These are phyloP conservation scores for Lizonia empirigonia DNA, from an alignment of 2,329 filamentous ascomycete genomes.

Conservation along the genomic window DNA sequence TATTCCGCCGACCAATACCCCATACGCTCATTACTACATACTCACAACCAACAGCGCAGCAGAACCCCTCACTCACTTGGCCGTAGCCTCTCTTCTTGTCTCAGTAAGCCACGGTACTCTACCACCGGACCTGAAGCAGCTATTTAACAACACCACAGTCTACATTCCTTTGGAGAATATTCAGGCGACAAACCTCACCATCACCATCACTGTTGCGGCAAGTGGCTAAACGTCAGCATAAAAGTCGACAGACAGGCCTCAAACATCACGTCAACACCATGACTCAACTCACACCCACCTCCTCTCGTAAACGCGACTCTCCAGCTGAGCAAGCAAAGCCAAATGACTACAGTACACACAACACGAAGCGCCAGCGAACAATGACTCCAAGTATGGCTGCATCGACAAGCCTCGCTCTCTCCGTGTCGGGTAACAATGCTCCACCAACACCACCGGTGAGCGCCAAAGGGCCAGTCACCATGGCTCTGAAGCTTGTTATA, in stretches of 20 bases:
- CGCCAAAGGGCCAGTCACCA: slow-evolving; percentile 4
- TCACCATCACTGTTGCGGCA: slow-evolving; percentile 2
- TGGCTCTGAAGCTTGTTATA: slow-evolving; percentile 25
- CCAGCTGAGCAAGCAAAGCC: background rate
- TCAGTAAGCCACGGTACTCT: background rate
- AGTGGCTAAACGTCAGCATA: background rate
- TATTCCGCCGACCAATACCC: background rate
- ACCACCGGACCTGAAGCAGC: background rate
- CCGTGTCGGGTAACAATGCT: background rate
- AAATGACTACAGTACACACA: background rate
- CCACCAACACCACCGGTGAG: slow-evolving; percentile 19
- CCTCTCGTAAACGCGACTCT: slow-evolving; percentile 13
- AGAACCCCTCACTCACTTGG: slow-evolving; percentile 5
- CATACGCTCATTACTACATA: background rate
- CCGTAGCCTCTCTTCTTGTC: background rate
- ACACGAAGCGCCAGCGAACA: slow-evolving; percentile 2
- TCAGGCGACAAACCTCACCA: background rate
- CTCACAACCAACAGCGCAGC: background rate
- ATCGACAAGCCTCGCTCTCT: background rate
- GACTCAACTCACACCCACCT: slow-evolving; percentile 7
- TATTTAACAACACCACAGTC: slow-evolving; percentile 2
- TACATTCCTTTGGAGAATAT: background rate
- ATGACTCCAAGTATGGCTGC: background rate
- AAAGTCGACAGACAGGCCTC: background rate
- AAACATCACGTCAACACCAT: background rate